Base-by-base conservation (phyloP, 495 filamentous ascomycete species). In the Tuber calosporum region DNA sequence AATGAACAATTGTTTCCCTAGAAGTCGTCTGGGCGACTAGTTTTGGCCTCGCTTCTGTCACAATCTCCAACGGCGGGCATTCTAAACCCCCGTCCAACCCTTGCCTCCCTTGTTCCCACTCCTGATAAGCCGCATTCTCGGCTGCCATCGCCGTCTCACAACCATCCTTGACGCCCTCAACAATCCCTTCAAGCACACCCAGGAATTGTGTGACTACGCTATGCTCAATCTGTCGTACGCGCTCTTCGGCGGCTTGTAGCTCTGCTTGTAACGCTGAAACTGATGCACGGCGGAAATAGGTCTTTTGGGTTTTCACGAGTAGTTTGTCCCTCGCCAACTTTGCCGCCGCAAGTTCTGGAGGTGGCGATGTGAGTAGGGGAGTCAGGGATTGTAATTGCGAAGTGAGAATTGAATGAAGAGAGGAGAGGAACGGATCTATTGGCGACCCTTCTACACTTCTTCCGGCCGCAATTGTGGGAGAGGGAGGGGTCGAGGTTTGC, bases 221-320 rank as follows among this genome's bases (percentile, higher is more conserved):
- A 34, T 42, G 67, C 68, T 79, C 78, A 4, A 73, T 30, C 2
- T 8, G 41, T 69, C 36, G 43, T 20, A 72, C 67, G 1, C 41
- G 40, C 66, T 69, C 53, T 53, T 80, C 76, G 9, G 34, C 34
- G 30, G 41, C 45, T 20, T 20, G 19, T 48, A 74, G 38, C 73
- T 80, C 77, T 20, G 11, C 4, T 1, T 66, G 26, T 39, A 79
- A 36, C 36, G 30, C 73, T 2, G 42, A 68, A 9, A 79, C 62
- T 8, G 41, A 43, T 1, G 72, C 70, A 5, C 75, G 45, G 26
- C 67, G 38, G 26, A 77, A 77, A 58, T 77, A 72, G 11, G 75
- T 74, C 30, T 77, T 73, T 40, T 78, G 76, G 34, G 72, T 43
- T 41, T 37, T 70, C 0, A 77, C 74, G 34, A 78, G 13, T 17